Base-by-base conservation (phyloP, 768 basidiomycete genomes). In the Serendipita vermifera region DNA sequence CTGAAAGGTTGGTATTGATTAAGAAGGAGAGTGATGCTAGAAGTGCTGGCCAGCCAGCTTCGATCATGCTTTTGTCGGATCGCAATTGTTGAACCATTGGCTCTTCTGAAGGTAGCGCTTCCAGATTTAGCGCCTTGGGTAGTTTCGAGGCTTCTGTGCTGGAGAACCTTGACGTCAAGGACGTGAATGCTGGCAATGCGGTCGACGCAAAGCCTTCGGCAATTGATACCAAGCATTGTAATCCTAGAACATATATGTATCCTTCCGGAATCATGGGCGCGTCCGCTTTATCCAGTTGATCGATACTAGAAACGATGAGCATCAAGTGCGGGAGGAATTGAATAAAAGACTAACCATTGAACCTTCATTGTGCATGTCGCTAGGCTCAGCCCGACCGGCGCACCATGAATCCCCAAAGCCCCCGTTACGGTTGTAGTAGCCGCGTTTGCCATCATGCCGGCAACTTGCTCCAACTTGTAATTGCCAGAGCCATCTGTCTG, bases 211-310 rank as follows among this genome's bases (percentile, higher is more conserved):
- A 82, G 1, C 91, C 92, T 62, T 92, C 89, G 59, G 85, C 89
- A 2, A 99, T 71, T 0, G 87, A 82, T 27, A 85, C 77, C 6
- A 97, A 75, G 63, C 86, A 92, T 63, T 97, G 92, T 0, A 96
- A 77, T 0, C 82, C 88, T 1, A 99, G 78, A 5, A 99, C 83
- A 65, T 93, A 94, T 60, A 94, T 78, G 66, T 99, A 97, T 3
- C 86, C 77, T 58, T 99, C 96, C 0, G 96, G 94, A 55, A 97
- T 92, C 0, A 81, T 75, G 0, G 96, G 96, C 0, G 92, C 81
- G 62, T 99, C 96, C 0, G 90, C 86, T 68, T 99, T 99, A 72
- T 99, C 94, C 11, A 97, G 79, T 67, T 98, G 96, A 66, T 99
- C 94, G 62, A 99, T 97, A 66, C 93, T 96, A 62, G 3, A 15